phyloP scores from a whole-genome alignment of 345 rosid species.

The Eucalyptus marginata region DNA sequence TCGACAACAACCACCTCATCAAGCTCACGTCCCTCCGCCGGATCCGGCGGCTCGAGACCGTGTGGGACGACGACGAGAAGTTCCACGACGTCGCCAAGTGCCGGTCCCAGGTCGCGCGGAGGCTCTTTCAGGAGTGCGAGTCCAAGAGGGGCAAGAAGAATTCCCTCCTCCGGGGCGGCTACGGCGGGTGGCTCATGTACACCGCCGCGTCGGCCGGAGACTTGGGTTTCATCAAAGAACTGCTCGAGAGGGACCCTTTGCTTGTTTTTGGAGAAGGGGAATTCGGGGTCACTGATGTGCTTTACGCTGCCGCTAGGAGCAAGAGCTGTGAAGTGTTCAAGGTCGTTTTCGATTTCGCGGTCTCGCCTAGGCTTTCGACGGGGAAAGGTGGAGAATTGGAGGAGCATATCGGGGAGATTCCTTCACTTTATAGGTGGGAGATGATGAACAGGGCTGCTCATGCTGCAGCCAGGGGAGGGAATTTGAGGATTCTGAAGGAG shows the following conservation, averaged over 20 bases:
- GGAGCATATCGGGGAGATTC: conserved; percentile 52
- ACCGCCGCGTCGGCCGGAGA: conserved; percentile 99
- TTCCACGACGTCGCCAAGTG: conserved; percentile 76
- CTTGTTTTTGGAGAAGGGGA: conserved; percentile 96
- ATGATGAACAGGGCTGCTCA: conserved; percentile 84
- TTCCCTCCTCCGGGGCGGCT: conserved; percentile 65
- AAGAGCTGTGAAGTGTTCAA: conserved; percentile 55
- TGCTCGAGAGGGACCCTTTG: conserved; percentile 62
- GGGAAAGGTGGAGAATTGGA: conserved; percentile 38
- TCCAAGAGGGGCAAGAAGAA: conserved; percentile 34
- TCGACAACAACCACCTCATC: conserved; percentile 85
- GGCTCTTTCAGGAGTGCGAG: conserved; percentile 61
- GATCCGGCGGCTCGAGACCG: conserved; percentile 87
- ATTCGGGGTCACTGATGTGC: conserved; percentile 81
- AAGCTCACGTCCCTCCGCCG: conserved; percentile 91
- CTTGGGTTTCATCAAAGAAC: conserved; percentile 47
- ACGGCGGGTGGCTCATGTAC: conserved; percentile 94
- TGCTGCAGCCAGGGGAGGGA: conserved; percentile 96
- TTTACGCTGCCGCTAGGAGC: conserved; percentile 88
- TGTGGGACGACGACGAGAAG: conserved; percentile 91
- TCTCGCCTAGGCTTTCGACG: conserved; percentile 52
- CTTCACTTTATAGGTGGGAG: conserved; percentile 58
- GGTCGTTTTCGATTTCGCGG: conserved; percentile 56
- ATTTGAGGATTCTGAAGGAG: conserved; percentile 44
- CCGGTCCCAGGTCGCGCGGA: conserved; percentile 69